Evolutionary conservation across 2,329 filamentous ascomycete genomes (phyloP).

Genomic region (Fusarium beomiforme): DNA sequence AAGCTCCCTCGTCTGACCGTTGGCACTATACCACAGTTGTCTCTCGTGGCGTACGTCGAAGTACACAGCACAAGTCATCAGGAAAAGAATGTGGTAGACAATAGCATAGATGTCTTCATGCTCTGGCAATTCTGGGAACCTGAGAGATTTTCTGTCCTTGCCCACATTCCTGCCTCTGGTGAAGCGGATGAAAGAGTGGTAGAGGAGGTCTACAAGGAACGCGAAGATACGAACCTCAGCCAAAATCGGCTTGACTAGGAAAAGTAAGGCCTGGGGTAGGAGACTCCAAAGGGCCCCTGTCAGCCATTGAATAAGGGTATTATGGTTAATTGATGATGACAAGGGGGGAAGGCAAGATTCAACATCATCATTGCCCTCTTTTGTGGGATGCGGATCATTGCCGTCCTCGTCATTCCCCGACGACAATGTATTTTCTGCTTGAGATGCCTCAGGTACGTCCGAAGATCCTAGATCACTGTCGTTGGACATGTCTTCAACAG

Average conservation of each 20-base stretch:
- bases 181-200: not conserved
- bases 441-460: not conserved
- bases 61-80: constrained; percentile 28
- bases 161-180: not conserved
- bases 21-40: constrained; percentile 45
- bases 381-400: not conserved
- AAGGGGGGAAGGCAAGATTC: not conserved
- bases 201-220: not conserved
- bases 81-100: constrained; percentile 9
- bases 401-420: not conserved
- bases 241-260: not conserved
- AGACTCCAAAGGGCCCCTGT: not conserved
- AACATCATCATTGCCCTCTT: not conserved
- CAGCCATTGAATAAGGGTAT: not conserved
- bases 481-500: not conserved
- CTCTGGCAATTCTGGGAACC: not conserved
- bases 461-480: not conserved
- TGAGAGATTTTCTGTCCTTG: not conserved
- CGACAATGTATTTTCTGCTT: not conserved
- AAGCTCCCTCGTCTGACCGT: constrained; percentile 45
- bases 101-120: not conserved
- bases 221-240: not conserved
- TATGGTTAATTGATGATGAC: not conserved
- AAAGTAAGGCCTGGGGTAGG: not conserved
- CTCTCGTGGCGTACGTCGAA: constrained; percentile 36